These are phyloP conservation scores for Puccinia polysora DNA, from an alignment of 1,284 basidiomycete genomes.

Conservation along the genomic window DNA sequence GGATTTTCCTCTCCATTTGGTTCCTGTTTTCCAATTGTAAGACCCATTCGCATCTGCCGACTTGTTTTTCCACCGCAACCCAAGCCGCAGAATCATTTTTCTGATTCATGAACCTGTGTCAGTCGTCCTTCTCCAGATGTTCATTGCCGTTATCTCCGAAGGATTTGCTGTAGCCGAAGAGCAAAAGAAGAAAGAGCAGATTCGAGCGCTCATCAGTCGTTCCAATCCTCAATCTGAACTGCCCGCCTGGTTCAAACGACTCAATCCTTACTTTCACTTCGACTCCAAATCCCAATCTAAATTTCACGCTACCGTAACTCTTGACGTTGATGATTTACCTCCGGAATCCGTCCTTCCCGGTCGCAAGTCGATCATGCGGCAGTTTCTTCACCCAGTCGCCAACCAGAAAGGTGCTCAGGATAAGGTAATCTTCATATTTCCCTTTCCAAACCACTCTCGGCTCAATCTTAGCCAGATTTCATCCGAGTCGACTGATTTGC, in stretches of 20 bases:
- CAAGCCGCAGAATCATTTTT: background rate
- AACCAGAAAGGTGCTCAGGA: constrained; percentile 70
- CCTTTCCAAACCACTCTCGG: constrained; percentile 10
- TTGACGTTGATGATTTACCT: constrained; percentile 46
- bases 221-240: constrained; percentile 55
- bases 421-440: constrained; percentile 51
- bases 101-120: constrained; percentile 51
- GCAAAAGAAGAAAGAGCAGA: constrained; percentile 76
- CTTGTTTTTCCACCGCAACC: background rate
- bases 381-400: constrained; percentile 18
- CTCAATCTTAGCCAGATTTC: background rate
- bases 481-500: background rate
- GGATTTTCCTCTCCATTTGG: constrained; percentile 77
- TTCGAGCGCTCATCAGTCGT: constrained; percentile 59
- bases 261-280: constrained; percentile 85
- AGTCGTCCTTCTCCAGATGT: constrained; percentile 96
- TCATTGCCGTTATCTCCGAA: constrained; percentile 97
- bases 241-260: constrained; percentile 66
- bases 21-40: constrained; percentile 86
- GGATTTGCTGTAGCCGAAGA: constrained; percentile 88
- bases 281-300: constrained; percentile 59
- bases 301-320: background rate
- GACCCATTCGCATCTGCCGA: constrained; percentile 52
- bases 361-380: constrained; percentile 20
- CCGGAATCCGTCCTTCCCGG: constrained; percentile 13